phyloP scores from a whole-genome alignment of 176 grass and related monocot species.

The Aegilops sharonensis region DNA sequence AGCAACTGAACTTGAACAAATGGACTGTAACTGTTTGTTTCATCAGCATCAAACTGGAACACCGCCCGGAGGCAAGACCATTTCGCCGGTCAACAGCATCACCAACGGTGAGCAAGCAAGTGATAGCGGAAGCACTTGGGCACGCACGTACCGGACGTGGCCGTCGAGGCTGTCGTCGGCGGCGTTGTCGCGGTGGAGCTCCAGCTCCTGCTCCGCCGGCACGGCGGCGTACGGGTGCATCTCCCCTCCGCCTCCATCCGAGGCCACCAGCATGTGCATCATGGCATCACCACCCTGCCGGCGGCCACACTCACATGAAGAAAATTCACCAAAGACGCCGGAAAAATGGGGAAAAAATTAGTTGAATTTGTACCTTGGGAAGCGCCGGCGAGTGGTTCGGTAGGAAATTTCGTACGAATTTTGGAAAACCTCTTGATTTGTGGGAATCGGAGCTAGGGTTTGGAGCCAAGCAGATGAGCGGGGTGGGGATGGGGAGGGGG shows the following conservation, averaged over 20 bases:
- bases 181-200: slow-evolving; percentile 41
- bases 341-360: background rate
- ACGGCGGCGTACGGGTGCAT: slow-evolving; percentile 19
- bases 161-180: slow-evolving; percentile 46
- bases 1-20: slow-evolving; percentile 15
- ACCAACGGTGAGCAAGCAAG: background rate
- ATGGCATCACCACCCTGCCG: slow-evolving; percentile 52
- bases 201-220: slow-evolving; percentile 44
- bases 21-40: slow-evolving; percentile 8
- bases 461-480: slow-evolving; percentile 27
- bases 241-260: slow-evolving; percentile 48
- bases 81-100: background rate
- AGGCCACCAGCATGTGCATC: slow-evolving; percentile 62
- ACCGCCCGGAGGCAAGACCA: background rate
- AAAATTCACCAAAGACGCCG: background rate
- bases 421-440: background rate
- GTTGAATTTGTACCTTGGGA: background rate
- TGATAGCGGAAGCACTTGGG: background rate
- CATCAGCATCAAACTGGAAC: background rate
- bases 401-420: slow-evolving; percentile 18
- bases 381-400: background rate
- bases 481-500: slow-evolving; percentile 5
- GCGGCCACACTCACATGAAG: slow-evolving; percentile 12
- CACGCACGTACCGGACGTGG: slow-evolving; percentile 46
- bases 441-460: slow-evolving; percentile 50